Evolutionary conservation across 805 yeast genomes (phyloP).

Genomic region (Kregervanrija pseudodelftensis): DNA sequence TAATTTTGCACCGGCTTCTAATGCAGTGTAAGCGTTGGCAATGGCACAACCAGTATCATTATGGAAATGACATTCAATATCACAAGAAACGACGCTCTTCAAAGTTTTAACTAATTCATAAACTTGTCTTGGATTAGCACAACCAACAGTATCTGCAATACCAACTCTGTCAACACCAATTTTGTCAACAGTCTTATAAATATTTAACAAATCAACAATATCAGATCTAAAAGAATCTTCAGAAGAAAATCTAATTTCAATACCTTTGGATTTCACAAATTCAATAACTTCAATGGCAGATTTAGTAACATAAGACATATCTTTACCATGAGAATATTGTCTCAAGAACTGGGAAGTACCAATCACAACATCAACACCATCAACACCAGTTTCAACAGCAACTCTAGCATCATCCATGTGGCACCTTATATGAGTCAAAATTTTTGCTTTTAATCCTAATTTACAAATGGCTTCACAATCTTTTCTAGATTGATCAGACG

Average conservation of each 20-base stretch:
- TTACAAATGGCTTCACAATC: slow-evolving; percentile 99
- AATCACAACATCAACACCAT: slow-evolving; percentile 97
- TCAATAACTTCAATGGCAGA: slow-evolving; percentile 95
- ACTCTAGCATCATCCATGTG: slow-evolving; percentile 98
- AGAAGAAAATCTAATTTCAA: slow-evolving; percentile 92
- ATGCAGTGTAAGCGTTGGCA: slow-evolving; percentile 96
- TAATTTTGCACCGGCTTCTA: slow-evolving; percentile 94
- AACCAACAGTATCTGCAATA: slow-evolving; percentile 98
- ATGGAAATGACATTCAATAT: slow-evolving; percentile 98
- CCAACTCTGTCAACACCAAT: slow-evolving; percentile 98
- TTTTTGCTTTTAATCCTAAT: slow-evolving; percentile 91
- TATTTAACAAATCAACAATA: slow-evolving; percentile 88
- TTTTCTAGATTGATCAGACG: slow-evolving; percentile 83
- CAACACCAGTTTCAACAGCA: slow-evolving; percentile 98
- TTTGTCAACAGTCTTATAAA: slow-evolving; percentile 92
- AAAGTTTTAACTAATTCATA: slow-evolving; percentile 93
- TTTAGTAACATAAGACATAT: slow-evolving; percentile 95
- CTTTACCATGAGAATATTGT: slow-evolving; percentile 95
- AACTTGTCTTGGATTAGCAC: slow-evolving; percentile 99
- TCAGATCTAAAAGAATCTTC: slow-evolving; percentile 98
- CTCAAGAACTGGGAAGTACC: slow-evolving; percentile 95
- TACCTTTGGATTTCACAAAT: slow-evolving; percentile 92
- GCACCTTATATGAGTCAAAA: slow-evolving; percentile 93
- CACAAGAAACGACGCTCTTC: slow-evolving; percentile 90
- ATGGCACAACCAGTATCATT: slow-evolving; percentile 99